A percentile compares a stretch with the other conserved stretches of the same genome.
These are phyloP conservation scores for Neonectria faginata DNA, from an alignment of 2,329 filamentous ascomycete genomes.

Conservation along the genomic window DNA sequence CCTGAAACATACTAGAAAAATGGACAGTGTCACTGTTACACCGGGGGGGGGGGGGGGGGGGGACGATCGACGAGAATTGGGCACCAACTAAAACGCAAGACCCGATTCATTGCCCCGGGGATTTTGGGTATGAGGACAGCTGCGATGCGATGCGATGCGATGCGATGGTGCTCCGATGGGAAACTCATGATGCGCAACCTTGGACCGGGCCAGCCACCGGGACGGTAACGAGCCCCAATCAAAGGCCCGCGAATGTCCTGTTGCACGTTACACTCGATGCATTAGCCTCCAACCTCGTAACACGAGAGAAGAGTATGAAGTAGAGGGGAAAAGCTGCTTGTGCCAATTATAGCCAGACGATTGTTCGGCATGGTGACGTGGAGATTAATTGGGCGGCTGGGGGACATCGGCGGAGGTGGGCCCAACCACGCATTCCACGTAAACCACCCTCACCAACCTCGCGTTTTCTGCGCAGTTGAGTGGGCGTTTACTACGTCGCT, in stretches of 20 bases:
- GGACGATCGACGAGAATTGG: background rate
- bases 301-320: too few relatives aligned
- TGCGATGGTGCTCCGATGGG: background rate
- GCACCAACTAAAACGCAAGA: background rate
- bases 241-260: background rate
- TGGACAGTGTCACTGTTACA: too few relatives aligned
- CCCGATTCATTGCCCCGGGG: background rate
- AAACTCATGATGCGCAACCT: background rate
- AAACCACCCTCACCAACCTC: constrained; percentile 20
- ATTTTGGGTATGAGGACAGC: background rate
- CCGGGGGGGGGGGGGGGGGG: background rate
- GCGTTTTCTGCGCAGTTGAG: background rate
- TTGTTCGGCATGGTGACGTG: constrained; percentile 17
- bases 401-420: constrained; percentile 2
- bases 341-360: constrained; percentile 24
- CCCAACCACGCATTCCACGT: constrained; percentile 12
- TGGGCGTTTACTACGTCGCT: constrained; percentile 6
- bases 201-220: constrained; percentile 20
- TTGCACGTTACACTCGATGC: constrained; percentile 10
- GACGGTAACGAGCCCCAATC: constrained; percentile 9
- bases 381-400: constrained; percentile 26
- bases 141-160: background rate
- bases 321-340: background rate
- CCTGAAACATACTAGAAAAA: background rate
- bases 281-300: constrained; percentile 29